Conservation (phyloP, 2,329 filamentous ascomycete genomes). For the Aureobasidium musti region DNA sequence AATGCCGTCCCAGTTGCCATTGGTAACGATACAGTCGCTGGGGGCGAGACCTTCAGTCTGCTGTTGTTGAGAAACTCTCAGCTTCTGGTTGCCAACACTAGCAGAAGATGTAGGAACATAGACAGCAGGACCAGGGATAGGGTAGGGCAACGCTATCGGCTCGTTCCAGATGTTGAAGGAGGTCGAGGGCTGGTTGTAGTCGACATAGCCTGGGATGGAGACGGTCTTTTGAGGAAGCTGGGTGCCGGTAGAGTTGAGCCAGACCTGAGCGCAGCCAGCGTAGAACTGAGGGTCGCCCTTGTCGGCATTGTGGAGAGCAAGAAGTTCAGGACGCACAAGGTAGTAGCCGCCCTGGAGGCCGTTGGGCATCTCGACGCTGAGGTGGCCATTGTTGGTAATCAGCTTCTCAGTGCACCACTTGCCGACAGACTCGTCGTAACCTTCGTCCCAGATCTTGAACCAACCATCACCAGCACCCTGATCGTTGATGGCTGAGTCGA, state of each 20-base stretch:
- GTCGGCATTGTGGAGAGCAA: constrained; percentile 66
- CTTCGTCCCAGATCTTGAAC: constrained; percentile 77
- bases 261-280: constrained; percentile 70
- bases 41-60: constrained; percentile 58
- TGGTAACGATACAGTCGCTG: constrained; percentile 60
- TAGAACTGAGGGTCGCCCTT: constrained; percentile 69
- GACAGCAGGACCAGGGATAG: constrained; percentile 59
- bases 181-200: constrained; percentile 56
- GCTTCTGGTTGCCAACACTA: constrained; percentile 31
- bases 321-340: constrained; percentile 68
- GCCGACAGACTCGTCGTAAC: constrained; percentile 58
- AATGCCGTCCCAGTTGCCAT: constrained; percentile 71
- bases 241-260: constrained; percentile 55
- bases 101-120: constrained; percentile 49
- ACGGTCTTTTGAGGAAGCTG: constrained; percentile 54
- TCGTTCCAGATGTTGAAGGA: constrained; percentile 65
- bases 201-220: constrained; percentile 67
- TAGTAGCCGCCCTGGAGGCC: constrained; percentile 67
- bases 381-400: constrained; percentile 63
- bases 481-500: constrained; percentile 59
- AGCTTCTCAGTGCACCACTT: constrained; percentile 73
- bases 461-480: constrained; percentile 62
- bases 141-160: constrained; percentile 57
- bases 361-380: constrained; percentile 63
- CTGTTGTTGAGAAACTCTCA: constrained; percentile 30